Conservation (phyloP, 2,329 filamentous ascomycete genomes). For the Fusarium miscanthi region DNA sequence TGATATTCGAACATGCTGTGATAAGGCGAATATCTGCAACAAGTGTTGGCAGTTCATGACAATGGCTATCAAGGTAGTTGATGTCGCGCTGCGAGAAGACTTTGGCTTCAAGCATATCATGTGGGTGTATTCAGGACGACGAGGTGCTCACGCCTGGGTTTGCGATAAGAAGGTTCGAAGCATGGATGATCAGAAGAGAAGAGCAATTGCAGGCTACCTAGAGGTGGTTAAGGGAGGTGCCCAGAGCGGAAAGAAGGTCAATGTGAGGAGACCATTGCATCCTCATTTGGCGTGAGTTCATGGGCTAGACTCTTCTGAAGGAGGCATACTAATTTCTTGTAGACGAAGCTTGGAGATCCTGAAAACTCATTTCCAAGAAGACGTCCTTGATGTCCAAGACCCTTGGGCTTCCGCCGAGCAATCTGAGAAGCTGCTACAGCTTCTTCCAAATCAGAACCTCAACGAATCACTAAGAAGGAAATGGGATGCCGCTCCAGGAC, state of each 20-base stretch:
- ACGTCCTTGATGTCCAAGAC: conserved; percentile 86
- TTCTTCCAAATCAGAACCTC: conserved; percentile 84
- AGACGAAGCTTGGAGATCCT: conserved; percentile 88
- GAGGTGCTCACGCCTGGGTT: conserved; percentile 98
- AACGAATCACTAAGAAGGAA: conserved; percentile 86
- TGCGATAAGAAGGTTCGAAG: conserved; percentile 88
- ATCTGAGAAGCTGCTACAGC: conserved; percentile 80
- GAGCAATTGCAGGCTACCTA: conserved; percentile 87
- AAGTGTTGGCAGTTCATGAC: conserved; percentile 98
- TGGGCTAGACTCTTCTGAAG: neutral
- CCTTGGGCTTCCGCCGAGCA: conserved; percentile 80
- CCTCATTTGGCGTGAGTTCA: conserved; percentile 79
- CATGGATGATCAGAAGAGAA: conserved; percentile 87
- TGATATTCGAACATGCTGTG: conserved; percentile 93
- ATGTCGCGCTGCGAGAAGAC: conserved; percentile 87
- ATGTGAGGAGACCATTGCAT: conserved; percentile 85
- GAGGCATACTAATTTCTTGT: conserved; percentile 26
- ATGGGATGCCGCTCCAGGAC: conserved; percentile 86
- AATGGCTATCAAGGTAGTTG: conserved; percentile 96
- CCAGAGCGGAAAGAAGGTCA: conserved; percentile 88
- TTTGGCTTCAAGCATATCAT: conserved; percentile 97
- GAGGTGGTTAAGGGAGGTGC: conserved; percentile 89
- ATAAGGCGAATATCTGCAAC: conserved; percentile 89
- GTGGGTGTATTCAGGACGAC: conserved; percentile 97
- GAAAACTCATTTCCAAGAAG: conserved; percentile 83